Evolutionary conservation across 805 yeast genomes (phyloP), one percentile per base, ranked within the genome.

Genomic region (Yarrowia keelungensis): DNA sequence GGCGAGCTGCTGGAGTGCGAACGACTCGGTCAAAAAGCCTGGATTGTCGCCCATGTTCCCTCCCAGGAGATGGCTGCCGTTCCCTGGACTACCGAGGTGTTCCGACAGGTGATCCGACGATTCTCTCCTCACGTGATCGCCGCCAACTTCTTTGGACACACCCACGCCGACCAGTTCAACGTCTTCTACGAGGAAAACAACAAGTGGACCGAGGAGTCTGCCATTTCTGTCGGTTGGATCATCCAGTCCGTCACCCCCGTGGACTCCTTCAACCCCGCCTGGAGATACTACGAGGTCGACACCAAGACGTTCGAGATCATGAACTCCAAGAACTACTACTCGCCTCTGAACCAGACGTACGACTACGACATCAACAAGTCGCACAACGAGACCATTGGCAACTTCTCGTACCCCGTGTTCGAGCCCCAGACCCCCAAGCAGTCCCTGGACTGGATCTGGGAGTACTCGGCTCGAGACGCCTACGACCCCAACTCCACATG

Each of bases 11-110:
- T 83, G 19, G 88, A 82, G 67, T 82, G 88, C 71, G 92, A 89
- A 76, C 69, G 72, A 32, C 79, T 78, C 5, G 85, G 84, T 59
- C 86, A 87, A 75, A 80, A 89, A 72, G 92, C 87, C n/a, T 89
- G 92, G 92, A 81, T 89, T 68, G 81, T 87, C 72, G 86, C 89
- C 16, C 92, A 89, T 75, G 85, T 89, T 69, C 91, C 92, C 53
- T 80, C 82, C 10, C 67, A 38, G 78, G 83, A 26, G 89, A 86
- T 73, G 83, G 88, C 26, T 77, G 59, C 59, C 3, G 59, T 89
- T 56, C 92, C 92, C 15, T 79, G 86, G 51, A 88, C 85, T 68
- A 83, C 90, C 16, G 81, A 83, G 68, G 78, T 86, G 35, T 84
- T 87, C 70, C 79, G 82, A 41, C 84, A 84, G 71, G 84, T 88